Percentiles rank a stretch among this genome's conserved stretches.
Evolutionary conservation across 345 rosid genomes (phyloP).

Genomic region (Xanthoceras sorbifolium): DNA sequence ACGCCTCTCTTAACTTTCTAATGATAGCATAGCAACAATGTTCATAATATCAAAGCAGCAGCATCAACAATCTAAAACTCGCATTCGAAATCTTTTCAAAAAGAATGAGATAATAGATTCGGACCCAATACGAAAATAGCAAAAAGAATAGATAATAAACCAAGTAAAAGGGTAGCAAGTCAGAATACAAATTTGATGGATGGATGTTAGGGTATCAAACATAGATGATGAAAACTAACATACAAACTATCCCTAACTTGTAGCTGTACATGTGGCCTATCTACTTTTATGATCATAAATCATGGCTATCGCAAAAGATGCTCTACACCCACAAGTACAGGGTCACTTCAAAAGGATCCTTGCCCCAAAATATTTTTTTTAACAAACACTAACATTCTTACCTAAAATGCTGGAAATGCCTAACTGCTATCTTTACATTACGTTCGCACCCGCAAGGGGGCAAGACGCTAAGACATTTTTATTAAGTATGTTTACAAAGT

Average conservation of each 20-base stretch:
- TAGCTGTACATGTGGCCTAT: constrained; percentile 35
- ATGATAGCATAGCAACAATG: not conserved
- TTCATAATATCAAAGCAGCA: not conserved
- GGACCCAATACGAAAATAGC: not conserved
- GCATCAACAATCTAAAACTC: too few species aligned
- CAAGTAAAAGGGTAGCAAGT: not conserved
- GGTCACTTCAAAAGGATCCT: constrained; percentile 11
- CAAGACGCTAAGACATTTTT: constrained; percentile 24
- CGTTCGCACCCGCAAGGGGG: not conserved
- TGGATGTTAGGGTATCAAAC: constrained; percentile 28
- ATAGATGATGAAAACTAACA: constrained; percentile 18
- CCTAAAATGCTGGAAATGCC: constrained; percentile 22
- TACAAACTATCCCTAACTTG: constrained; percentile 21
- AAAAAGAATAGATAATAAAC: too few species aligned
- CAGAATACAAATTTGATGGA: constrained; percentile 15
- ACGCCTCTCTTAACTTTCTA: too few species aligned
- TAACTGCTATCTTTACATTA: constrained; percentile 39
- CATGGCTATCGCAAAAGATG: constrained; percentile 5
- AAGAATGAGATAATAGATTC: too few species aligned
- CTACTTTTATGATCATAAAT: constrained; percentile 10
- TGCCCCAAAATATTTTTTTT: constrained; percentile 8
- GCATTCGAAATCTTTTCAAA: too few species aligned
- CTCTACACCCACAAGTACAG: constrained; percentile 19
- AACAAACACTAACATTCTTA: constrained; percentile 22
- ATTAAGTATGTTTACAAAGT: constrained; percentile 36